Conservation (phyloP, 805 yeast species). For the Candida khao-thaluensis region DNA sequence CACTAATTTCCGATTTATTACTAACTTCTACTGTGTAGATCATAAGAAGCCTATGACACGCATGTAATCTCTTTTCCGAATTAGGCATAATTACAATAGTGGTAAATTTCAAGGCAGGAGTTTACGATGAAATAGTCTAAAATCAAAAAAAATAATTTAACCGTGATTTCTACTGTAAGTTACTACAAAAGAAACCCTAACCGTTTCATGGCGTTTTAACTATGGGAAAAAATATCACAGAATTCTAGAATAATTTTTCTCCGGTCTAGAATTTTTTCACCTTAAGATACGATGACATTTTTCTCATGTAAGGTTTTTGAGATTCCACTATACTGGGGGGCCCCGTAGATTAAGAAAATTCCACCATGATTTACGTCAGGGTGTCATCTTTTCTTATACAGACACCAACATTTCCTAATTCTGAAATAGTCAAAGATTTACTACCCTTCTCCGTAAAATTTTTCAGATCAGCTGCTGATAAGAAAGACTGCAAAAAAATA, state of each 20-base stretch:
- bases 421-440: too few relatives aligned
- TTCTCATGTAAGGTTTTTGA: background rate
- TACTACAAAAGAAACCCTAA: conserved; percentile 5
- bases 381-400: too few relatives aligned
- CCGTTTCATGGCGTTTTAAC: background rate
- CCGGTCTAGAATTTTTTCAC: background rate
- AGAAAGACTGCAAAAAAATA: background rate
- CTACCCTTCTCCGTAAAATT: background rate
- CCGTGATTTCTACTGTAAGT: background rate
- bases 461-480: background rate
- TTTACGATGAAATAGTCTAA: background rate
- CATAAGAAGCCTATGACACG: too few relatives aligned
- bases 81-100: too few relatives aligned
- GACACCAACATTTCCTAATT: too few relatives aligned
- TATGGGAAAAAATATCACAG: background rate
- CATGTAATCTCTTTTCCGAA: too few relatives aligned
- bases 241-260: conserved; percentile 2
- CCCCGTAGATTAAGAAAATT: too few relatives aligned
- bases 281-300: background rate
- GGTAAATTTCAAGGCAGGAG: background rate
- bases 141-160: background rate
- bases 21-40: too few relatives aligned
- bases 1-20: too few relatives aligned
- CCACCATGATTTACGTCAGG: too few relatives aligned
- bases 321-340: too few relatives aligned